Evolutionary conservation across 805 yeast genomes (phyloP), one percentile per base, ranked within the genome.

Genomic region (Yamadazyma endophytica): DNA sequence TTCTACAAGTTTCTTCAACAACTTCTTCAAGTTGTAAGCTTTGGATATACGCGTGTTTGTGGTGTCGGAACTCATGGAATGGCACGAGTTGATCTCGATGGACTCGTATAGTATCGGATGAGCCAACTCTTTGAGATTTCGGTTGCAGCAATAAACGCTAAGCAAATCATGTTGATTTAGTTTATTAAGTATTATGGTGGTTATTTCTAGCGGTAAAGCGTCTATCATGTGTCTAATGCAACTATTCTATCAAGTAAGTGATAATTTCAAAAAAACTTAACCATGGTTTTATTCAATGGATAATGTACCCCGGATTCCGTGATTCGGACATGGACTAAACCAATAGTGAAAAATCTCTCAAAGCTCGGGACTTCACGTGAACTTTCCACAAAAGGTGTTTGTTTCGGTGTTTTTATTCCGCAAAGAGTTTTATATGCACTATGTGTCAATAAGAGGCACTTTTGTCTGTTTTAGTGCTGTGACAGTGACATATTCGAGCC

Each of bases 131-230:
- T 40, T 23, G 13, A 46, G 29, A 3, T 21, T 17, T 16, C 33
- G 37, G 37, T 36, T 42, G 3, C 49, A 43, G 7, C 14, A 13
- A 7, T 43, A 32, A 12, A 52, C 21, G 13, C 32, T 37, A 4
- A 48, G 29, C 9, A 47, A 24, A 11, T 47, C 48, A 17, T 30
- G 16, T 28, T 43, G 50, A 19, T 29, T 24, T 15, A 51, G 37
- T 5, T 37, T 21, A 8, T 29, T 13, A 4, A 40, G 13, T 13
- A 54, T 37, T 8, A 27, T 14, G 9, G 36, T 40, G 17, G 50
- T 28, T 9, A 52, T 24, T 30, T 52, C 59, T 13, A 28, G 6
- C 5, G 58, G 58, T 18, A 54, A 28, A 9, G 26, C 26, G 12
- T 35, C 30, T 7, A 51, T 15, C 54, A 48, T 51, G 13, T 15